These are phyloP conservation scores for Suhomyces emberorum DNA, from an alignment of 805 yeast species.

Conservation along the genomic window DNA sequence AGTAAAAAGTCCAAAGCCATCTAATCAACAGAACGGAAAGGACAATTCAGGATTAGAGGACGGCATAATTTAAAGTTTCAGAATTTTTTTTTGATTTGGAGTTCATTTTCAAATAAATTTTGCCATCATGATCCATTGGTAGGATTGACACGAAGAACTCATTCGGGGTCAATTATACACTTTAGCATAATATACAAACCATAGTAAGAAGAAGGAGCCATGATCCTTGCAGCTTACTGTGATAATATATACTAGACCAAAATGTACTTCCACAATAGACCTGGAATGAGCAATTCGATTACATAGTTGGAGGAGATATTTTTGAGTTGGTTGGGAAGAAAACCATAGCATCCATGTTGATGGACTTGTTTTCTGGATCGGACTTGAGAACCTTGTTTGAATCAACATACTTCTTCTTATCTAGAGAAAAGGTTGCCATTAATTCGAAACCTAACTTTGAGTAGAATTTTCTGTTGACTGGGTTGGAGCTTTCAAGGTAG, in stretches of 20 bases:
- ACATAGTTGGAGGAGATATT: slow-evolving; percentile 5
- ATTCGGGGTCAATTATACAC: slow-evolving; percentile 10
- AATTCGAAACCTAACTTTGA: slow-evolving; percentile 49
- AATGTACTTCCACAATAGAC: slow-evolving; percentile 12
- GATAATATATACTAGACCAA: slow-evolving; percentile 16
- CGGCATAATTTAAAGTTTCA: too few species aligned
- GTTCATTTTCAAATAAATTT: neutral
- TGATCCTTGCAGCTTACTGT: slow-evolving; percentile 15
- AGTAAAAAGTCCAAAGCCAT: neutral
- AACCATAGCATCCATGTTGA: slow-evolving; percentile 17
- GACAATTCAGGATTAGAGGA: neutral
- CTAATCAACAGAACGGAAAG: neutral
- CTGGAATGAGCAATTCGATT: slow-evolving; percentile 6
- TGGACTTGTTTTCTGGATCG: slow-evolving; percentile 12
- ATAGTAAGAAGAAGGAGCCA: slow-evolving; percentile 14
- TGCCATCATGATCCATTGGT: neutral
- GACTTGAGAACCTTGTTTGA: slow-evolving; percentile 7
- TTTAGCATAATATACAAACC: slow-evolving; percentile 16
- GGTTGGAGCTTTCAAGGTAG: slow-evolving; percentile 58
- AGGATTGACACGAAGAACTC: slow-evolving; percentile 2
- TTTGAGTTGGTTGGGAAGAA: slow-evolving; percentile 5
- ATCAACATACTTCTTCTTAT: slow-evolving; percentile 21
- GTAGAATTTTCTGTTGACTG: slow-evolving; percentile 50
- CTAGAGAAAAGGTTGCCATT: slow-evolving; percentile 30
- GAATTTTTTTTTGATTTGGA: slow-evolving; percentile 1